Percentiles rank a stretch among this genome's conserved stretches.
Evolutionary conservation across 148 eudicot species (phyloP).

Genomic region (Beta vulgaris): DNA sequence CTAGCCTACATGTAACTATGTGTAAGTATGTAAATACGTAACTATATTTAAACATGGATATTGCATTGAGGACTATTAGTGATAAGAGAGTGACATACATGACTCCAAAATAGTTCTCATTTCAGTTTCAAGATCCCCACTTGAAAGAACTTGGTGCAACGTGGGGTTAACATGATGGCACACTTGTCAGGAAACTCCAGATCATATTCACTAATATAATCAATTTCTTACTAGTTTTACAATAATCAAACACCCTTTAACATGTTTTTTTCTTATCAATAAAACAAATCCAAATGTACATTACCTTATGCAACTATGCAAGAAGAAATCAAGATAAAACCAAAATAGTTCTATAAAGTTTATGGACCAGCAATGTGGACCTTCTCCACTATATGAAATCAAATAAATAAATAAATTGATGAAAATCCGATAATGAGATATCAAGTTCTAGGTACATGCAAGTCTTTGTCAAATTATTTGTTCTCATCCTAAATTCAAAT

Average conservation of each 20-base stretch:
- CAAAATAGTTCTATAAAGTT: background rate
- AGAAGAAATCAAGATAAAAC: background rate
- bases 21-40: too few species aligned
- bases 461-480: constrained; percentile 26
- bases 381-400: background rate
- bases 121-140: background rate
- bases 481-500: constrained; percentile 10
- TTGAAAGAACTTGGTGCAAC: background rate
- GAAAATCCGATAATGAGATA: too few species aligned
- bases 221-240: too few species aligned
- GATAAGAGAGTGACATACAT: background rate
- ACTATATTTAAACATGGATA: too few species aligned
- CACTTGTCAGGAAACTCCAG: constrained; percentile 12
- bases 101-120: background rate
- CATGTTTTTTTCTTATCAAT: background rate
- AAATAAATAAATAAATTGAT: too few species aligned
- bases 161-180: constrained; percentile 12
- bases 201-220: constrained; percentile 16
- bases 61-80: background rate
- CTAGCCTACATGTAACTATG: too few species aligned
- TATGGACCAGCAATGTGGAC: constrained; percentile 16
- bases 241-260: constrained; percentile 8
- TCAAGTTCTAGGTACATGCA: constrained; percentile 19
- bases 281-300: background rate
- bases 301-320: background rate